A percentile compares a stretch with the other conserved stretches of the same genome.
phyloP scores from a whole-genome alignment of 2,329 filamentous ascomycete species.

The Alternaria alternata region DNA sequence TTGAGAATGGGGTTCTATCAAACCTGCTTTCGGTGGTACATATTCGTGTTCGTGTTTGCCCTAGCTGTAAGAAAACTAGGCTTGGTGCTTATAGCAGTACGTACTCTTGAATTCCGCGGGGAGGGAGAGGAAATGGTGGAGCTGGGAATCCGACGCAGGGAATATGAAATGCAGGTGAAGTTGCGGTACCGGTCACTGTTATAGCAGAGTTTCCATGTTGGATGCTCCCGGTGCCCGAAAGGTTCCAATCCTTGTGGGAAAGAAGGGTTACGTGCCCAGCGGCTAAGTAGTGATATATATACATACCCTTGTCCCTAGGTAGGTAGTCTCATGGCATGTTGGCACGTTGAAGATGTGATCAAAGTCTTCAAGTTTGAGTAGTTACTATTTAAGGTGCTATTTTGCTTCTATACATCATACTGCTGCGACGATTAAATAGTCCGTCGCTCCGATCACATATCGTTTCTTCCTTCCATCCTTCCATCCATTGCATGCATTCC shows the following conservation, averaged over 20 bases:
- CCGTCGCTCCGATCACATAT: background rate
- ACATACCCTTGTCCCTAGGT: background rate
- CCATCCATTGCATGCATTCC: background rate
- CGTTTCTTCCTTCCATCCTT: background rate
- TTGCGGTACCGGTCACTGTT: background rate
- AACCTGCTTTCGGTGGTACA: slow-evolving; percentile 1
- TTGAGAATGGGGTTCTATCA: background rate
- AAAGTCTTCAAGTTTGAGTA: background rate
- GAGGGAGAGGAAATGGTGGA: background rate
- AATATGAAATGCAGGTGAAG: background rate
- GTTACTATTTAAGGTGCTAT: background rate
- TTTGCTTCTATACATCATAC: background rate
- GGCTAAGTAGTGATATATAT: background rate
- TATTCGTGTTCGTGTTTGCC: background rate
- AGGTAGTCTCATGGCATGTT: background rate
- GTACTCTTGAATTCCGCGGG: background rate
- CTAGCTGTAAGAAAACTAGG: background rate
- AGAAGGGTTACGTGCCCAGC: background rate
- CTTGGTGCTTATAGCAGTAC: background rate
- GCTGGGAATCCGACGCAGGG: background rate
- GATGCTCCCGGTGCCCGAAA: background rate
- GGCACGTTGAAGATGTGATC: background rate
- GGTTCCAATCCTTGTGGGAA: background rate
- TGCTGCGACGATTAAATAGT: background rate
- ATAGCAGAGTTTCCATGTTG: background rate